Percentiles rank a stretch among this genome's conserved stretches.
Evolutionary conservation across 1,284 basidiomycete species (phyloP).

Genomic region (Xerocomus amazonicus): DNA sequence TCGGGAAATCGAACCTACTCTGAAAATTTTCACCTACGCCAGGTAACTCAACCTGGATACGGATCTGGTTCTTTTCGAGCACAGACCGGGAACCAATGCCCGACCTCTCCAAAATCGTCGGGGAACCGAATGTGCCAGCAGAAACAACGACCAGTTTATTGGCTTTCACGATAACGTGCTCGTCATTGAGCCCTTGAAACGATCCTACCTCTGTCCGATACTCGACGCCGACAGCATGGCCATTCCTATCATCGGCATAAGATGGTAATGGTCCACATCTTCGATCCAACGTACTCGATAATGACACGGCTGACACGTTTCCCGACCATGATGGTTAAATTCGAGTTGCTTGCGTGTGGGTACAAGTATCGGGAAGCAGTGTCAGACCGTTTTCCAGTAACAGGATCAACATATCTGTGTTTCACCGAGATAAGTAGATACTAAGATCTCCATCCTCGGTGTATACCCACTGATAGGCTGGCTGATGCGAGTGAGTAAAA

Average conservation of each 20-base stretch:
- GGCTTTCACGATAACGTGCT: constrained; percentile 7
- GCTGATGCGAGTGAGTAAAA: background rate
- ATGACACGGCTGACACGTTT: constrained; percentile 45
- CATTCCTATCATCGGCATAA: constrained; percentile 36
- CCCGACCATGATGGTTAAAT: constrained; percentile 39
- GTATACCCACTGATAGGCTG: constrained; percentile 5
- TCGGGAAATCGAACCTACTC: background rate
- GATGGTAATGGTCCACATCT: background rate
- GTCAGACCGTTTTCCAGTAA: constrained; percentile 56
- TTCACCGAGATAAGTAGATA: background rate
- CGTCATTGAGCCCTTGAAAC: constrained; percentile 20
- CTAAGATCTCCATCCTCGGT: fast-evolving
- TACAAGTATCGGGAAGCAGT: constrained; percentile 57
- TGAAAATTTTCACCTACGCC: constrained; percentile 43
- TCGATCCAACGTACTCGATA: constrained; percentile 39
- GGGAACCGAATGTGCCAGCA: constrained; percentile 53
- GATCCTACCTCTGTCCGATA: constrained; percentile 41
- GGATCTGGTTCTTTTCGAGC: constrained; percentile 40
- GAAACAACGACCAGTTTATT: constrained; percentile 47
- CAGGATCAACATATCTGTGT: constrained; percentile 46
- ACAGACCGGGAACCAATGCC: constrained; percentile 45
- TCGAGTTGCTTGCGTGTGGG: constrained; percentile 42
- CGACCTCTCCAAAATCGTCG: constrained; percentile 53
- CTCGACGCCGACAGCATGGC: constrained; percentile 54
- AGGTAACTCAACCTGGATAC: constrained; percentile 43